A percentile compares a stretch with the other conserved stretches of the same genome.
phyloP scores from a whole-genome alignment of 352 stramenopile genomes.

The Pythium chondricola region DNA sequence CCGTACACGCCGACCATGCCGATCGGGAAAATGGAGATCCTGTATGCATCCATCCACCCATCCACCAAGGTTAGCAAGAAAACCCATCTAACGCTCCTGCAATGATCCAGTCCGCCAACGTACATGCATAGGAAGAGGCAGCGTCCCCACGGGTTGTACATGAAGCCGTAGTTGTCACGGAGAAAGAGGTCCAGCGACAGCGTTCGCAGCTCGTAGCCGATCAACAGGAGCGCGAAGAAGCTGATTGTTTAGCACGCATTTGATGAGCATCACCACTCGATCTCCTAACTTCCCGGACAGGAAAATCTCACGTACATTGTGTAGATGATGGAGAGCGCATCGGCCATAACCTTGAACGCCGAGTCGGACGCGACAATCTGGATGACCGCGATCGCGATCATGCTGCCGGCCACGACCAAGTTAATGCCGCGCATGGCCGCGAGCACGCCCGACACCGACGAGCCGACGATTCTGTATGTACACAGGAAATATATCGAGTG shows the following conservation, averaged over 20 bases:
- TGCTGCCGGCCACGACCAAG: constrained; percentile 59
- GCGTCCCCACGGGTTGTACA: constrained; percentile 85
- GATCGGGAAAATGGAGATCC: constrained; percentile 88
- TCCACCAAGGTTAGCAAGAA: background rate
- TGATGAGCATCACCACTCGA: background rate
- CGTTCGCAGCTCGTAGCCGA: constrained; percentile 81
- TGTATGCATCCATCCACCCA: constrained; percentile 18
- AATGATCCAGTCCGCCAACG: too few species aligned
- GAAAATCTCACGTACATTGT: constrained; percentile 53
- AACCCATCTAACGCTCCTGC: background rate
- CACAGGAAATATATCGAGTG: constrained; percentile 1
- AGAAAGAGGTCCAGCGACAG: constrained; percentile 58
- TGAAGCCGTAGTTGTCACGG: constrained; percentile 81
- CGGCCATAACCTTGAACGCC: constrained; percentile 67
- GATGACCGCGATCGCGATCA: constrained; percentile 64
- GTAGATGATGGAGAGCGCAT: constrained; percentile 75
- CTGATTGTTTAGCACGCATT: too few species aligned
- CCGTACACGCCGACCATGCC: constrained; percentile 81
- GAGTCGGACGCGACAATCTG: constrained; percentile 66
- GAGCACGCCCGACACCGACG: constrained; percentile 73
- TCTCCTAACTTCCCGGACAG: background rate
- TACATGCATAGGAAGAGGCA: constrained; percentile 86
- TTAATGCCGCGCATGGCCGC: constrained; percentile 75
- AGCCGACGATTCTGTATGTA: constrained; percentile 57
- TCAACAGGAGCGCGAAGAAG: constrained; percentile 78